Evolutionary conservation across 768 basidiomycete species (phyloP), one percentile per base, ranked within the genome.

Genomic region (Boletus subcaerulescens): DNA sequence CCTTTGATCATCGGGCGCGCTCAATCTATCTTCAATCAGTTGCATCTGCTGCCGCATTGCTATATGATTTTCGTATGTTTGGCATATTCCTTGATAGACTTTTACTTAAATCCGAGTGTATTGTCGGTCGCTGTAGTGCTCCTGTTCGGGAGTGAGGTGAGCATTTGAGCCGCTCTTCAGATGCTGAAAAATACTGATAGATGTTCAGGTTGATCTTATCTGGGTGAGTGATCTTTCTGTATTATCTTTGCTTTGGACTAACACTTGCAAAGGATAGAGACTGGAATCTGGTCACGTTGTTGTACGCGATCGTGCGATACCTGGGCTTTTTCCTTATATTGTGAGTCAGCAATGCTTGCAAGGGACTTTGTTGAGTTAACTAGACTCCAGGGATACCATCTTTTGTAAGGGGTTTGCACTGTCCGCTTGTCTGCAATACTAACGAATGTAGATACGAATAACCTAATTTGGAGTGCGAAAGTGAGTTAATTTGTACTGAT

Each of bases 281-380:
- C 43, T 64, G 62, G 63, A 64, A 53, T 26, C 29, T 50, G 4
- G 52, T 61, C 45, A 64, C 62, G 1, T 24, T 59, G 4, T 49
- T 65, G 1, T 65, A 65, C 15, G 52, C 49, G 17, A 55, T 59
- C 38, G 62, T 61, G 42, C 62, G 63, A 41, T 65, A 64, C 38
- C 15, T 61, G 12, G 52, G 60, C n/a, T 55, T 61, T 41, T 43
- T 53, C 40, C 6, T 65, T 17, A n/a, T 56, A 17, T 3, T 51
- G 63, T 64, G 29, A 1, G 59, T 59, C 24, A 17, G 0, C 14
- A 18, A 20, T 33, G 8, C 15, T 31, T 13, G 22, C 11, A 3
- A 45, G 3, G 0, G 14, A 44, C 33, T n/a, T n/a, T 22, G 4
- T 32, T 3, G n/a, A 33, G 5, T 26, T 51, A 38, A 63, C 32